Conservation (phyloP, 1,284 basidiomycete genomes). For the Boletus sp. region DNA sequence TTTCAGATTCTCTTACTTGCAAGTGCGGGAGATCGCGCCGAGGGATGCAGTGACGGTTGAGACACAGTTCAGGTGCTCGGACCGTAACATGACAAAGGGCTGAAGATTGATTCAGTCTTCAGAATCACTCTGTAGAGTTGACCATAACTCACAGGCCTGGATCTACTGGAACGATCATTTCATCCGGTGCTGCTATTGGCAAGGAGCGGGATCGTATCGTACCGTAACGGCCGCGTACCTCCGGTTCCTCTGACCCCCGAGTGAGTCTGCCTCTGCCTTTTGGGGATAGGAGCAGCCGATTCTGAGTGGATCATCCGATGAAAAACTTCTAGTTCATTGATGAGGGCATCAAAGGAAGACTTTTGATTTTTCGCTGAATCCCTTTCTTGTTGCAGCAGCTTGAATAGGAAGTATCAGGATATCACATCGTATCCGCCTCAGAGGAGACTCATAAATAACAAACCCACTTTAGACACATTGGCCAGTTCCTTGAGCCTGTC, state of each 20-base stretch:
- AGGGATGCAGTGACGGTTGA: constrained; percentile 4
- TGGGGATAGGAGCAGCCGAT: background rate
- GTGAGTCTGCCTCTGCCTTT: background rate
- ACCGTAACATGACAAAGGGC: background rate
- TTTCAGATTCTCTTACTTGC: constrained; percentile 1
- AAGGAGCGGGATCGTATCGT: background rate
- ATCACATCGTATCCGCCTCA: too few species aligned
- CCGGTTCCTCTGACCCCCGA: background rate
- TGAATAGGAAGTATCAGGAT: background rate
- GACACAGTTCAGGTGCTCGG: background rate
- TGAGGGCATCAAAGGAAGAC: constrained; percentile 11
- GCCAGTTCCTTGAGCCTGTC: constrained; percentile 18
- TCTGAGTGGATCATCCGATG: background rate
- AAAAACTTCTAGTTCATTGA: constrained; percentile 11
- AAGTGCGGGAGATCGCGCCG: constrained; percentile 2
- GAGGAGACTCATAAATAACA: background rate
- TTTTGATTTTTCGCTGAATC: constrained; percentile 7
- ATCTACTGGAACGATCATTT: constrained; percentile 3
- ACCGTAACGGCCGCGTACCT: background rate
- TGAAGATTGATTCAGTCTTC: background rate
- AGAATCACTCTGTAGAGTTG: background rate
- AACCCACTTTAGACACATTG: constrained; percentile 11
- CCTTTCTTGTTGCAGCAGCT: constrained; percentile 17
- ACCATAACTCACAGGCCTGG: constrained; percentile 4
- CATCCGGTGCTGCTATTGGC: background rate